These are phyloP conservation scores for Jackrogersella minutella DNA, from an alignment of 495 filamentous ascomycete species.

Conservation along the genomic window DNA sequence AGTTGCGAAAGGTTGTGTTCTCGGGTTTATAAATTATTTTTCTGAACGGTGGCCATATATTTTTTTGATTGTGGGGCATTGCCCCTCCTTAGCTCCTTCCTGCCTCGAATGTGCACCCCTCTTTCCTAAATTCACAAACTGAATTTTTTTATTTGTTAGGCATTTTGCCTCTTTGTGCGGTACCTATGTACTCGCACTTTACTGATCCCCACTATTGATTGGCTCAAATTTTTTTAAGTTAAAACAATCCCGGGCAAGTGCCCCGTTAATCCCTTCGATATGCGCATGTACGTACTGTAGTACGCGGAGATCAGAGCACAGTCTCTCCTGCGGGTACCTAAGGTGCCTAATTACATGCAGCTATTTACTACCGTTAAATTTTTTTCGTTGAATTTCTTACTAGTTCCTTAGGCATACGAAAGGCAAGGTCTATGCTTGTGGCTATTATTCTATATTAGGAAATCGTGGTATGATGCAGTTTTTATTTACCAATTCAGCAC, in stretches of 20 bases:
- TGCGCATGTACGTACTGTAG: background rate
- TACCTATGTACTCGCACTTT: slow-evolving; percentile 12
- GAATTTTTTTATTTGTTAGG: slow-evolving; percentile 30
- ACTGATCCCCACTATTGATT: slow-evolving; percentile 13
- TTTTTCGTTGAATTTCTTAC: background rate
- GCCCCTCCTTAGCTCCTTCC: slow-evolving; percentile 42
- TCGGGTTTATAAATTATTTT: slow-evolving; percentile 46
- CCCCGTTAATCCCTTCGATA: background rate
- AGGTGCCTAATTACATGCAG: too few relatives aligned
- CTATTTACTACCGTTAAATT: background rate
- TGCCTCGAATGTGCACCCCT: slow-evolving; percentile 36
- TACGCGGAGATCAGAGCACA: background rate
- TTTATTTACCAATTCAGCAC: too few relatives aligned
- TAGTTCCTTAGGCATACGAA: background rate
- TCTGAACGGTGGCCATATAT: slow-evolving; percentile 36
- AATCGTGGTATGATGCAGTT: too few relatives aligned
- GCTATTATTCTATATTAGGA: too few relatives aligned
- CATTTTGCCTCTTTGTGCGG: slow-evolving; percentile 19
- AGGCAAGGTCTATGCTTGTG: too few relatives aligned
- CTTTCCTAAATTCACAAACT: slow-evolving; percentile 45
- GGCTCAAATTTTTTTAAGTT: slow-evolving; percentile 22
- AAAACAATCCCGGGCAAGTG: slow-evolving; percentile 8
- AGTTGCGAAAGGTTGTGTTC: slow-evolving; percentile 29
- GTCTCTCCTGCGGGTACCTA: background rate
- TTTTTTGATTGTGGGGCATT: slow-evolving; percentile 44